Base-by-base conservation (phyloP, 495 filamentous ascomycete species). In the Hypoxylon trugodes region DNA sequence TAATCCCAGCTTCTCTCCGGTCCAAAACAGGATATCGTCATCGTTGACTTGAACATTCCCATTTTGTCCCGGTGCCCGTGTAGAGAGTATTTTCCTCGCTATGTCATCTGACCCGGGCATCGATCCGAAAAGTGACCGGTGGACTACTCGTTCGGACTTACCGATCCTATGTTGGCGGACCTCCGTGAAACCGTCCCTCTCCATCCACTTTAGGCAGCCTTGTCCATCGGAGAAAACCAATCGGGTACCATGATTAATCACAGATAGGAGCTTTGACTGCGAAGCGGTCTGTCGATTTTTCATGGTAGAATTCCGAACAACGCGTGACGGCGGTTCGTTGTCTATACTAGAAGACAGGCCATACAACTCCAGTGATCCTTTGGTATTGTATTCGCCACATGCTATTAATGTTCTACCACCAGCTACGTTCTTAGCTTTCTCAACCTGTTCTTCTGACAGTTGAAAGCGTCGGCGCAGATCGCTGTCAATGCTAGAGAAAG, bases 321-420 rank as follows among this genome's bases (percentile, higher is more conserved):
- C 71, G 71, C 24, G 72, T 64, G 18, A 68, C 59, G 9, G 70
- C 71, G 57, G 68, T 64, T 18, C 54, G 36, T 22, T 65, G 19
- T 58, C 47, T 7, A 32, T 37, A 7, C 50, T 40, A 5, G 73
- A 76, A 59, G 72, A 71, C 7, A 95, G 74, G 43, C 85, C 85
- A 73, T 96, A 96, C n/a, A 96, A 76, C 69, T 98, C 94, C 7
- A 98, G 79, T 0, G 90, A 93, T 4, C 94, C 94, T 69, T 93
- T 89, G 15, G 91, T 92, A 57, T 96, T 96, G 76, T 98, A 98
- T 71, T 96, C 92, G n/a, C 93, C 94, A 55, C 89, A 90, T 13
- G 93, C 92, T 28, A 94, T 85, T 35, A 98, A 76, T 4, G 85
- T 89, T 48, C 86, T 79, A 8, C 82, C 81, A 2, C 83, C 81